phyloP scores from a whole-genome alignment of 345 rosid species.

The Brassica cretica region DNA sequence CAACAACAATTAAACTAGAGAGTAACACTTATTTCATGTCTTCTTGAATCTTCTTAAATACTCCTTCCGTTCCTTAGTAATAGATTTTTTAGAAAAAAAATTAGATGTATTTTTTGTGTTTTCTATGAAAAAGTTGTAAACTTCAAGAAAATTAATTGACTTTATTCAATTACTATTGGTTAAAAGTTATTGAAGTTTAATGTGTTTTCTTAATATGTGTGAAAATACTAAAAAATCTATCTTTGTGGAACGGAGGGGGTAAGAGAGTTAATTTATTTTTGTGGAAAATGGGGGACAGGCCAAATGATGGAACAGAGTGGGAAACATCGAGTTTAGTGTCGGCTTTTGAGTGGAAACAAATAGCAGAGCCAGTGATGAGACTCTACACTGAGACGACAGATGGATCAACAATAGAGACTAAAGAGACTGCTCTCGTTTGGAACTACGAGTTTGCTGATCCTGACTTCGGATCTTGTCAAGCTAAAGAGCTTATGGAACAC shows the following conservation, averaged over 20 bases:
- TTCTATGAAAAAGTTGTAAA: no score
- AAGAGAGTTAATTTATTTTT: neutral
- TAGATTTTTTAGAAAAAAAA: no score
- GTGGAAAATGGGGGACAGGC: conserved; percentile 45
- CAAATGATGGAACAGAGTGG: conserved; percentile 67
- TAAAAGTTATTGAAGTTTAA: no score
- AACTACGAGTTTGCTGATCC: conserved; percentile 84
- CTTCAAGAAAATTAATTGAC: no score
- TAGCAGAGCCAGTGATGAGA: conserved; percentile 95
- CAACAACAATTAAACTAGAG: no score
- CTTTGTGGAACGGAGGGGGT: no score
- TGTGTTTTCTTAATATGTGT: no score
- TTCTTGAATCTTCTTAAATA: neutral
- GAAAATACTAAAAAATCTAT: no score
- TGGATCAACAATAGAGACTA: conserved; percentile 86
- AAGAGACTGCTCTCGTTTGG: conserved; percentile 91
- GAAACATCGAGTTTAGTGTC: conserved; percentile 66
- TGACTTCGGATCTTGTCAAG: conserved; percentile 96
- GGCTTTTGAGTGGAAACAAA: conserved; percentile 85
- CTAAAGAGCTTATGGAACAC: conserved; percentile 93
- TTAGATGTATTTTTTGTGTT: no score
- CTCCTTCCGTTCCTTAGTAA: no score
- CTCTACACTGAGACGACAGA: conserved; percentile 92
- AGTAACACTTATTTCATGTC: neutral
- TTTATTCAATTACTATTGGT: no score